phyloP scores from a whole-genome alignment of 202 grass and related monocot genomes.

The Digitaria exilis region DNA sequence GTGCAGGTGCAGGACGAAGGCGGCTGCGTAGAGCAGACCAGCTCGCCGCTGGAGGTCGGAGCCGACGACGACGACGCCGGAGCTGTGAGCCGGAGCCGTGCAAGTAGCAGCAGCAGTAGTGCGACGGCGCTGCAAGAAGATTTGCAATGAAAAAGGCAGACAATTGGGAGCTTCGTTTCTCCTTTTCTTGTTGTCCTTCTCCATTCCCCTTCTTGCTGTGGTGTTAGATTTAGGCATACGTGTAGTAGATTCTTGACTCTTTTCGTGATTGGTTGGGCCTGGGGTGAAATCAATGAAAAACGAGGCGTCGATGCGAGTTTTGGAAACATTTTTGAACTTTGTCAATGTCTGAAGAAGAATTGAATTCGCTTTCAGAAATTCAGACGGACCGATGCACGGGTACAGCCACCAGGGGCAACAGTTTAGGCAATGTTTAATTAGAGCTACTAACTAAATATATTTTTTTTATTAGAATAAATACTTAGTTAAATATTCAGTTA shows the following conservation, averaged over 20 bases:
- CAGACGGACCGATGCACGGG: neutral
- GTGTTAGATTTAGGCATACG: slow-evolving; percentile 39
- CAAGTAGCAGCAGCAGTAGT: slow-evolving; percentile 24
- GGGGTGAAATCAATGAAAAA: slow-evolving; percentile 17
- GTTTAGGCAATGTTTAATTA: neutral
- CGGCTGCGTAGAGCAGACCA: neutral
- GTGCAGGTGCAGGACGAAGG: neutral
- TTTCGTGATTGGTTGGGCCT: slow-evolving; percentile 48
- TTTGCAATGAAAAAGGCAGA: slow-evolving; percentile 34
- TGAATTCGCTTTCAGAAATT: neutral
- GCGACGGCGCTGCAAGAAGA: slow-evolving; percentile 38
- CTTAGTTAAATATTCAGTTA: too few relatives aligned
- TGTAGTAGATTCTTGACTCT: slow-evolving; percentile 62
- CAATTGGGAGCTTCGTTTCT: neutral
- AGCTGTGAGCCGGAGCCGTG: slow-evolving; percentile 7
- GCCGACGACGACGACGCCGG: neutral
- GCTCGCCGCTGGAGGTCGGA: neutral
- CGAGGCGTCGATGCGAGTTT: neutral
- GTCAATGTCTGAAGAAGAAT: neutral
- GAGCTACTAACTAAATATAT: too few relatives aligned
- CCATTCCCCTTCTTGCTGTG: neutral
- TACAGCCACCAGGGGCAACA: neutral
- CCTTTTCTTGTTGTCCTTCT: neutral
- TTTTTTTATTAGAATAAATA: too few relatives aligned
- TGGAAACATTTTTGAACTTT: slow-evolving; percentile 5